These are phyloP conservation scores for Pichia sp. DNA, from an alignment of 1,139 yeast genomes.

Conservation along the genomic window DNA sequence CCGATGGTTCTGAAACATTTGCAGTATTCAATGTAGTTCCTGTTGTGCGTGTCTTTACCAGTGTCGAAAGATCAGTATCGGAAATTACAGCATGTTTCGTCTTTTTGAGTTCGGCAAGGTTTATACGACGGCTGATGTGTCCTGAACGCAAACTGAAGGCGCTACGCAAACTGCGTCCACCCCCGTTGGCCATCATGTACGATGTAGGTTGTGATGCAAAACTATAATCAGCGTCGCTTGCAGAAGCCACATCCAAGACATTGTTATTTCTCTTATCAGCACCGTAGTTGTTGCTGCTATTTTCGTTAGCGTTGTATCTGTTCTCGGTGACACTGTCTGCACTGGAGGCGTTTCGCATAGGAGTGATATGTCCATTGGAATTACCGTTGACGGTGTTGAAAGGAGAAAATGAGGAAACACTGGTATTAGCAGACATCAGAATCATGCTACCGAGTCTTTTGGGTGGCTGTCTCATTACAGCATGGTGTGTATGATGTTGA, in stretches of 20 bases:
- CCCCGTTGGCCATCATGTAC: neutral
- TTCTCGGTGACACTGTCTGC: neutral
- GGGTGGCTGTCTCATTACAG: conserved; percentile 14
- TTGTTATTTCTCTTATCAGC: too few species aligned
- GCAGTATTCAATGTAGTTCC: neutral
- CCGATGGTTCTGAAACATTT: neutral
- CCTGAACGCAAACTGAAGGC: conserved; percentile 8
- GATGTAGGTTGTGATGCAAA: neutral
- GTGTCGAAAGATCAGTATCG: conserved; percentile 1
- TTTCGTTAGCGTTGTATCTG: neutral
- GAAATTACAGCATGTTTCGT: neutral
- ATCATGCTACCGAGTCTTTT: conserved; percentile 10
- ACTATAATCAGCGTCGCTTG: conserved; percentile 1
- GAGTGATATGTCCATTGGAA: neutral
- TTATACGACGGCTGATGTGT: conserved; percentile 4
- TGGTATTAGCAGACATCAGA: conserved; percentile 12
- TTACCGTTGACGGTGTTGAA: too few species aligned
- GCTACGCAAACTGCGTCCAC: conserved; percentile 8
- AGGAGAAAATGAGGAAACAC: conserved; percentile 10
- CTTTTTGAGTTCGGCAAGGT: conserved; percentile 8
- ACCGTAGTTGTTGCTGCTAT: too few species aligned
- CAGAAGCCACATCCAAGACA: too few species aligned
- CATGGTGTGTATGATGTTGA: conserved; percentile 11
- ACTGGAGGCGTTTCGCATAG: too few species aligned
- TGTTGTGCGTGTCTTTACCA: conserved; percentile 9